A percentile compares a stretch with the other conserved stretches of the same genome.
Conservation (phyloP, 2,329 filamentous ascomycete species). For the Talaromyces sp. region DNA sequence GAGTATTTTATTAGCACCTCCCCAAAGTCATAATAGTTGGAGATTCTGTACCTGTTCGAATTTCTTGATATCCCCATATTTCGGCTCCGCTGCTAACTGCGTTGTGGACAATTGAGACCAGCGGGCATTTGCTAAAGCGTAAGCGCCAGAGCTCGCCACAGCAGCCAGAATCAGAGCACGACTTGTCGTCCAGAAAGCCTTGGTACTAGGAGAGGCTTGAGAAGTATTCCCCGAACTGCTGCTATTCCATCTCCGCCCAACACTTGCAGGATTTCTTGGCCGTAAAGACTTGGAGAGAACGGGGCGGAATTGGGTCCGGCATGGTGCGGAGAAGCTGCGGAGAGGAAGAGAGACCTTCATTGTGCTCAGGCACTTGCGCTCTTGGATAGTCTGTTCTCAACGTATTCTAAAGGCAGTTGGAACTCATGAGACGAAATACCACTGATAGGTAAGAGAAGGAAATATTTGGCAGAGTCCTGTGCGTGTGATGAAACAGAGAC, state of each 20-base stretch:
- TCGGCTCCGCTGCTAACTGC: conserved; percentile 14
- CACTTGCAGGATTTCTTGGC: not conserved
- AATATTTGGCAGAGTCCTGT: not conserved
- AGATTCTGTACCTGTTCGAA: conserved; percentile 32
- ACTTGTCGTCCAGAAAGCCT: conserved; percentile 42
- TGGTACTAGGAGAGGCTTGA: conserved; percentile 6
- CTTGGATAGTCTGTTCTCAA: not conserved
- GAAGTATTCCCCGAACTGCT: conserved; percentile 14
- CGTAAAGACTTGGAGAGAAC: conserved; percentile 12
- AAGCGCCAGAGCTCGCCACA: conserved; percentile 50
- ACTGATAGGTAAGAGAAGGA: not conserved
- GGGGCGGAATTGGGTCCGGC: conserved; percentile 21
- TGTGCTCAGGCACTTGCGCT: not conserved
- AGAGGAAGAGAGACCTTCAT: conserved; percentile 22
- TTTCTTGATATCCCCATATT: conserved; percentile 35
- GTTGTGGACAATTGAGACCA: conserved; percentile 14
- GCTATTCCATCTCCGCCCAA: conserved; percentile 11
- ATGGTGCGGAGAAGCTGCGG: conserved; percentile 22
- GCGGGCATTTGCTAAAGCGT: conserved; percentile 45
- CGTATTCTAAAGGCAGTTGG: not conserved
- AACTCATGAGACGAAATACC: not conserved
- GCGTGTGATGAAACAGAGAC: not conserved
- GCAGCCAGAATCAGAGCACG: conserved; percentile 46
- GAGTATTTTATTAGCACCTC: not conserved
- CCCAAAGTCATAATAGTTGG: not conserved